These are phyloP conservation scores for Leucogyrophana mollusca DNA, from an alignment of 768 basidiomycete species.

Conservation along the genomic window DNA sequence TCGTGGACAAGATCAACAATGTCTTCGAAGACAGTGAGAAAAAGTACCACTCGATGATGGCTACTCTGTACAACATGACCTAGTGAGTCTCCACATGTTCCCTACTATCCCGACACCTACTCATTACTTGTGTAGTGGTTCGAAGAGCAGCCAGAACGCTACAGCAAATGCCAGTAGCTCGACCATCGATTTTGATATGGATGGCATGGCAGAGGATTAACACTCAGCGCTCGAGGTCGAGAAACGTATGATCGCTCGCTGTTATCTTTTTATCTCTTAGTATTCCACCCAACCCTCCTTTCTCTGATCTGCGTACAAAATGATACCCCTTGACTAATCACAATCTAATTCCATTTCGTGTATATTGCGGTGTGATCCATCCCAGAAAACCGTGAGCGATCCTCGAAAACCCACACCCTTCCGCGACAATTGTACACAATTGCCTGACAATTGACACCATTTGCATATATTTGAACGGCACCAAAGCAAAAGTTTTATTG, in stretches of 20 bases:
- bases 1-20: background rate
- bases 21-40: background rate
- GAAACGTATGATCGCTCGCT: background rate
- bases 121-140: background rate
- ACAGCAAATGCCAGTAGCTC: background rate
- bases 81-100: background rate
- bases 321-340: conserved; percentile 1
- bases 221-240: no score
- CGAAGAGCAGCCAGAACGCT: background rate
- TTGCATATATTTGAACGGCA: no score
- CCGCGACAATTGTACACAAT: no score
- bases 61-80: background rate
- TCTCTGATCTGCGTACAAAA: background rate
- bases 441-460: no score
- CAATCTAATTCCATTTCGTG: conserved; percentile 2
- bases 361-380: background rate
- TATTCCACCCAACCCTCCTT: background rate
- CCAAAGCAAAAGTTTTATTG: no score
- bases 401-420: no score
- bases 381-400: no score
- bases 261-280: background rate
- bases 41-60: background rate
- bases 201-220: conserved; percentile 1
- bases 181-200: background rate
- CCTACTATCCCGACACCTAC: background rate